Evolutionary conservation across 208 protist genomes (phyloP).

Genomic region (Crithidia expoeki): DNA sequence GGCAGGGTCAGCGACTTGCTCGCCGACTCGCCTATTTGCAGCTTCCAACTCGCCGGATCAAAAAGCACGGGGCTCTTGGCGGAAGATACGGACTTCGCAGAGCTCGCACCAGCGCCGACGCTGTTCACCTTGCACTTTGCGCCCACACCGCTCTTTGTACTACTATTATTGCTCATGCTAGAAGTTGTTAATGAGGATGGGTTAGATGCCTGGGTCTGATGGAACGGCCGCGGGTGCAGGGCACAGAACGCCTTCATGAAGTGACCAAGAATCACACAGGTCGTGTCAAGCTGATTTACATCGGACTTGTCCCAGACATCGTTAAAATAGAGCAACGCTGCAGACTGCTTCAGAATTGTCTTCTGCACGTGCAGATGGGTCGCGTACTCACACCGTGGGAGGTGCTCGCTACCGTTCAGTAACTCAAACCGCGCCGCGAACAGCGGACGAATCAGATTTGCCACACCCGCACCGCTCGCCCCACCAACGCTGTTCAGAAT

Average conservation of each 20-base stretch:
- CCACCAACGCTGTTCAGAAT: slow-evolving; percentile 75
- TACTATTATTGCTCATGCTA: too few species aligned
- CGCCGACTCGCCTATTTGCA: slow-evolving; percentile 38
- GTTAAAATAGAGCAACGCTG: slow-evolving; percentile 73
- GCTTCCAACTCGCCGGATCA: slow-evolving; percentile 34
- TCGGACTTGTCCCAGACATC: slow-evolving; percentile 71
- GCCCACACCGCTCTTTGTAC: background rate
- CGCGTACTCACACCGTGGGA: slow-evolving; percentile 63
- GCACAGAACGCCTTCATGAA: slow-evolving; percentile 82
- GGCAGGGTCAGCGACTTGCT: slow-evolving; percentile 48
- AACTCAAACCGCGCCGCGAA: slow-evolving; percentile 83
- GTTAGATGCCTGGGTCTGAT: slow-evolving; percentile 25
- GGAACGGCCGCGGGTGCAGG: slow-evolving; percentile 67
- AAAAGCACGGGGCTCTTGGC: slow-evolving; percentile 3
- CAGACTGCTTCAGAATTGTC: slow-evolving; percentile 62
- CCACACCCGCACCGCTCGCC: slow-evolving; percentile 18
- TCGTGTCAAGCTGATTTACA: slow-evolving; percentile 70
- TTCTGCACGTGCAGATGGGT: slow-evolving; percentile 59
- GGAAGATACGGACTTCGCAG: too few species aligned
- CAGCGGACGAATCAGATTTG: slow-evolving; percentile 53
- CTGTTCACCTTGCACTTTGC: slow-evolving; percentile 12
- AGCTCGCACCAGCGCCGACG: background rate
- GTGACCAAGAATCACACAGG: slow-evolving; percentile 73
- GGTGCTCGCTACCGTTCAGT: slow-evolving; percentile 73
- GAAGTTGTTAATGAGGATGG: background rate